Percentiles rank a stretch among this genome's conserved stretches.
Conservation (phyloP, 768 basidiomycete genomes). For the Austroboletus festivus region DNA sequence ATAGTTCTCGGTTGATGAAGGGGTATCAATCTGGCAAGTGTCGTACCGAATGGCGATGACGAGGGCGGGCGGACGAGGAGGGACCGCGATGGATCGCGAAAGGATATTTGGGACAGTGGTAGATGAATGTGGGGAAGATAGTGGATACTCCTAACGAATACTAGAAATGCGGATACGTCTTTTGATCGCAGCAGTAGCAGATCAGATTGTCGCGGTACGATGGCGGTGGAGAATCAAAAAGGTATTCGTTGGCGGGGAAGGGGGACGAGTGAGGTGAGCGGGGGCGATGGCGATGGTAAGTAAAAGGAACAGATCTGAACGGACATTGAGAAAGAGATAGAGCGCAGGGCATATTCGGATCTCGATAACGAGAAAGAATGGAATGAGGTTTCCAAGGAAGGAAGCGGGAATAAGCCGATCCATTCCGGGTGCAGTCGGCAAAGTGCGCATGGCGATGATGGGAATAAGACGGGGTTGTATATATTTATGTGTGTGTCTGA, state of each 20-base stretch:
- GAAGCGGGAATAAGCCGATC: constrained; percentile 12
- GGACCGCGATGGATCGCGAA: constrained; percentile 24
- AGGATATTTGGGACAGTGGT: too few relatives aligned
- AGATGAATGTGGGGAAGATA: constrained; percentile 16
- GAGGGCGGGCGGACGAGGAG: constrained; percentile 8
- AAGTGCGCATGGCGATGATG: constrained; percentile 6
- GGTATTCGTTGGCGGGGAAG: too few relatives aligned
- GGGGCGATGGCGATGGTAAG: too few relatives aligned
- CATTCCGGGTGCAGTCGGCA: constrained; percentile 9
- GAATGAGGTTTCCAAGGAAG: not conserved
- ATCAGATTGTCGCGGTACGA: constrained; percentile 27
- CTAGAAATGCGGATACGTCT: too few relatives aligned
- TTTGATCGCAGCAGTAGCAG: constrained; percentile 18
- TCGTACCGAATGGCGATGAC: constrained; percentile 5
- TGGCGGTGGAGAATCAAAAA: too few relatives aligned
- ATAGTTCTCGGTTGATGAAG: too few relatives aligned
- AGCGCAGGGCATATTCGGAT: constrained; percentile 13
- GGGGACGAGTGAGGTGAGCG: not conserved
- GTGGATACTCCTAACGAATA: constrained; percentile 1
- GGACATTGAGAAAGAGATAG: constrained; percentile 9
- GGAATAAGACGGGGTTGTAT: constrained; percentile 10
- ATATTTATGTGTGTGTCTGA: constrained; percentile 14
- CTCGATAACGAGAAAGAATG: constrained; percentile 3
- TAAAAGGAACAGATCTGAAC: constrained; percentile 1
- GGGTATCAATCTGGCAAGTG: too few relatives aligned